Base-by-base conservation (phyloP, 139 green algal genomes). In the Pseudopediastrum boryanum region DNA sequence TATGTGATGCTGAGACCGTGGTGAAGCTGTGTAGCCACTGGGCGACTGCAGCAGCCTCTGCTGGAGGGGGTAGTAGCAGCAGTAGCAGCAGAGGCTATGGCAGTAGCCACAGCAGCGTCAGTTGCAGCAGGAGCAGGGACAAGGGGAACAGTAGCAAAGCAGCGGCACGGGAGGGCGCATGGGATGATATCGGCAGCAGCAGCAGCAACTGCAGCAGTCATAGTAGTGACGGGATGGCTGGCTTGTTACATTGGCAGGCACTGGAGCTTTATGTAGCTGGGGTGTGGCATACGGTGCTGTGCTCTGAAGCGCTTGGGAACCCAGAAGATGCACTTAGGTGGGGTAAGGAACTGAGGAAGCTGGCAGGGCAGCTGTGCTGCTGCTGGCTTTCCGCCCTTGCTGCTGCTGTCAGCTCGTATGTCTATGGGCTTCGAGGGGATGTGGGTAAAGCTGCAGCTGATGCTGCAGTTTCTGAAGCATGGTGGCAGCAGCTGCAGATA, bases 231-330 rank as follows among this genome's bases (percentile, higher is more conserved):
- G 44, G 61, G 35, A 69, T 2, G 8, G 52, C 13, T 16, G 16
- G 46, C 46, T 56, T 56, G 46, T 31, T 78, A 52, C 29, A 50
- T 10, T 78, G 71, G 71, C 71, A 78, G 16, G 71, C 52, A 6
- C 2, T 66, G 6, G 71, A 38, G 19, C 52, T 78, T 25, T 68
- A 78, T 38, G 43, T 78, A 52, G 66, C 71, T 21, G 50, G 33
- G 10, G 38, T 78, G 33, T 42, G 43, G 71, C 71, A 67, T 51
- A 51, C 67, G 25, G 29, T 52, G 33, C 25, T 56, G 52, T 13
- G 66, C 6, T 33, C 39, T 42, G 51, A 78, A 41, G 21, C 42
- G 8, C 12, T 19, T 6, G 71, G 71, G 8, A 78, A 68, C 39
- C 50, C 71, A n/a, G 50, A 66, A 13, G 71, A 78, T 66, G 71